Evolutionary conservation across 306 rosid species (phyloP).

Genomic region (Vigna nakashimae): DNA sequence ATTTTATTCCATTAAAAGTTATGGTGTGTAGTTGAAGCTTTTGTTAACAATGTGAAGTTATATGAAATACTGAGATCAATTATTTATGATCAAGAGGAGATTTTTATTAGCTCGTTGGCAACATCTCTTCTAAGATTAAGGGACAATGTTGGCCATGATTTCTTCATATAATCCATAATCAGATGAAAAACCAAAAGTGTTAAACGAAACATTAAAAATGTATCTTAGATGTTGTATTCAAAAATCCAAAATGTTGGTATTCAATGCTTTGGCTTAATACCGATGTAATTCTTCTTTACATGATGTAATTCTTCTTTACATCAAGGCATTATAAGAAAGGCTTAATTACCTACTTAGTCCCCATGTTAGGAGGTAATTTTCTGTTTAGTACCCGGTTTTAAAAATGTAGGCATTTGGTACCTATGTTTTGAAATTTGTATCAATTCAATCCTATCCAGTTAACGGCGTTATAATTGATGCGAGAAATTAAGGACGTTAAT

Average conservation of each 20-base stretch:
- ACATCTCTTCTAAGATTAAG: background rate
- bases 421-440: no score
- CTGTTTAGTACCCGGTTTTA: no score
- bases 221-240: background rate
- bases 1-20: background rate
- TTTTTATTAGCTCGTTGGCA: background rate
- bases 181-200: background rate
- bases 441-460: no score
- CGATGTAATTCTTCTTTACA: background rate
- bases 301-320: background rate
- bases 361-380: no score
- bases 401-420: no score
- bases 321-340: background rate
- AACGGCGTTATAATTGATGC: no score
- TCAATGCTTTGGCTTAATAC: background rate
- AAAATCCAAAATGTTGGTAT: background rate
- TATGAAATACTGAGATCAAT: background rate
- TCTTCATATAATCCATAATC: background rate
- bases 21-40: background rate
- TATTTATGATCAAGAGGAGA: background rate
- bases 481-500: no score
- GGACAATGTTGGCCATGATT: background rate
- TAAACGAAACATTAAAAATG: background rate
- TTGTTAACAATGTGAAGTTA: background rate
- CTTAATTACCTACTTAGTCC: no score